These are phyloP conservation scores for Graphiopsis chlorocephala DNA, from an alignment of 2,329 filamentous ascomycete genomes.

Conservation along the genomic window DNA sequence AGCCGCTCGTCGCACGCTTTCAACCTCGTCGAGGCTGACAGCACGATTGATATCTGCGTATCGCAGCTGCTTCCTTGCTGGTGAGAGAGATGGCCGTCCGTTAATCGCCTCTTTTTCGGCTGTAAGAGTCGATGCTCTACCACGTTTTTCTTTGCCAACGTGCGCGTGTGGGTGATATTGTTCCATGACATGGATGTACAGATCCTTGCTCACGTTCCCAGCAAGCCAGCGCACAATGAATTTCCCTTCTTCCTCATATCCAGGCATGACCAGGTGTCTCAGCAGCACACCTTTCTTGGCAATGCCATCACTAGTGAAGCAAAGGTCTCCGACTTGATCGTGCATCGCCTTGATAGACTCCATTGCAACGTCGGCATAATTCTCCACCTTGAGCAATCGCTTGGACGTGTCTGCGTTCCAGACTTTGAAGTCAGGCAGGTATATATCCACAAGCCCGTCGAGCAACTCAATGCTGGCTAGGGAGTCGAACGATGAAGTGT, in stretches of 20 bases:
- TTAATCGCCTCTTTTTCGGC: not conserved
- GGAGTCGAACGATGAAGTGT: constrained; percentile 79
- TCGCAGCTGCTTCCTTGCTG: constrained; percentile 49
- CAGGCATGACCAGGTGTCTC: constrained; percentile 82
- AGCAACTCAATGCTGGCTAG: constrained; percentile 68
- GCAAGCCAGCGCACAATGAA: constrained; percentile 77
- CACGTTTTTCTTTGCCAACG: constrained; percentile 66
- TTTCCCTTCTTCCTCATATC: constrained; percentile 68
- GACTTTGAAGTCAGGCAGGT: constrained; percentile 85
- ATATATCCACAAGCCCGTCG: constrained; percentile 79
- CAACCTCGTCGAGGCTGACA: constrained; percentile 63
- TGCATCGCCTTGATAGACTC: constrained; percentile 82
- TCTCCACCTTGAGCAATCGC: constrained; percentile 72
- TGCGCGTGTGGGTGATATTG: constrained; percentile 80
- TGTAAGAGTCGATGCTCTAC: not conserved
- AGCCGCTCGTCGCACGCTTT: constrained; percentile 64
- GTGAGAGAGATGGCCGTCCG: not conserved
- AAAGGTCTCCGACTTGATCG: constrained; percentile 75
- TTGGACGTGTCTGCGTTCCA: constrained; percentile 67
- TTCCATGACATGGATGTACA: constrained; percentile 86
- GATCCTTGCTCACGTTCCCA: constrained; percentile 66
- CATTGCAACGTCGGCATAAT: constrained; percentile 68
- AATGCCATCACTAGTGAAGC: constrained; percentile 77
- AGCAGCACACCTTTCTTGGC: constrained; percentile 75
- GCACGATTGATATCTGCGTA: constrained; percentile 79